Percentiles rank a stretch among this genome's conserved stretches.
phyloP scores from a whole-genome alignment of 176 grass and related monocot genomes.

The Rhipidocladum racemiflorum region DNA sequence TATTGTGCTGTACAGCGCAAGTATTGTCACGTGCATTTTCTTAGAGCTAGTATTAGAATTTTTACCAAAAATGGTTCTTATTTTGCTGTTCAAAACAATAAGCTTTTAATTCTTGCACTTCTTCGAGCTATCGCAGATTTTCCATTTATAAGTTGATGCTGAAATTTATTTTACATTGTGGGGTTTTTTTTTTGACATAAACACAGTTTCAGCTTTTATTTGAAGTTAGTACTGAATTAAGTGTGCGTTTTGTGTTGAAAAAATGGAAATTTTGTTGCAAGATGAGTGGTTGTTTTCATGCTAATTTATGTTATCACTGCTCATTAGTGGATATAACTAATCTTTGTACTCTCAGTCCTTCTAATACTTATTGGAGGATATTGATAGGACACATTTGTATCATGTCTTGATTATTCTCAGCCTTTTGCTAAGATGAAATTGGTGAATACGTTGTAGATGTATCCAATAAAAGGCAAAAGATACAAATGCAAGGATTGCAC shows the following conservation, averaged over 20 bases:
- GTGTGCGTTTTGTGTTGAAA: neutral
- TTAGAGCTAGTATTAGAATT: neutral
- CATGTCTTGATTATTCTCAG: conserved; percentile 1
- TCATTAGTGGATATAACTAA: neutral
- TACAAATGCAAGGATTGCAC: conserved; percentile 84
- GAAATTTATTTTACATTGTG: neutral
- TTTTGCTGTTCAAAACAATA: neutral
- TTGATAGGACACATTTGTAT: neutral
- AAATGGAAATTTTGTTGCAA: neutral
- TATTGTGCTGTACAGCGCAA: neutral
- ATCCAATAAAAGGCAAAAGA: conserved; percentile 69
- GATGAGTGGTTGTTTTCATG: neutral
- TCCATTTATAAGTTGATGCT: conserved; percentile 7
- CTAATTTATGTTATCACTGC: neutral
- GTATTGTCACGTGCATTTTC: neutral
- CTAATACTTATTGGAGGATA: neutral
- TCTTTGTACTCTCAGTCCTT: neutral
- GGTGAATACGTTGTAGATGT: conserved; percentile 41
- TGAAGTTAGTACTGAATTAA: conserved; percentile 12
- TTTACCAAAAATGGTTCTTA: neutral
- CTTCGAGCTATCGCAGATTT: neutral
- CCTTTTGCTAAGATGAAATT: conserved; percentile 21
- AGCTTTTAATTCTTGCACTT: neutral
- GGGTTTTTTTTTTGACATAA: neutral
- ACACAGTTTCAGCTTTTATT: neutral